A percentile compares a stretch with the other conserved stretches of the same genome.
phyloP scores from a whole-genome alignment of 768 basidiomycete species.

The Tulasnella sp. region DNA sequence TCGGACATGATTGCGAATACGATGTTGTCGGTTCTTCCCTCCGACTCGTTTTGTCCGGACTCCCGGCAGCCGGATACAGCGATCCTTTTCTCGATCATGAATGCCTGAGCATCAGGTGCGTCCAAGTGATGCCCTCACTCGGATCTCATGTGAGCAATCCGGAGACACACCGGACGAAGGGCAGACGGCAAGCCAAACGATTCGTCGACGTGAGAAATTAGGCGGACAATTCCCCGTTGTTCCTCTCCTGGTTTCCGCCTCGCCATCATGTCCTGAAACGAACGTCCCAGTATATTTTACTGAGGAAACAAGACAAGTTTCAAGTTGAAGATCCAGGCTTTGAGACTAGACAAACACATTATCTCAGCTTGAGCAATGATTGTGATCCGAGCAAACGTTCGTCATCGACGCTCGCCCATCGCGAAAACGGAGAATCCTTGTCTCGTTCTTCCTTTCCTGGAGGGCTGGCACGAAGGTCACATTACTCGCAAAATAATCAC shows the following conservation, averaged over 20 bases:
- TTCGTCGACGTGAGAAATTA: background rate
- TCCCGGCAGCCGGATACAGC: background rate
- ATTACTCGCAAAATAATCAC: background rate
- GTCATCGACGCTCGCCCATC: background rate
- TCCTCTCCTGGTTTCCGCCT: background rate
- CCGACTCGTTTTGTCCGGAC: background rate
- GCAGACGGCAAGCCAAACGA: background rate
- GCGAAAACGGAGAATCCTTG: background rate
- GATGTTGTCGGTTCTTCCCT: background rate
- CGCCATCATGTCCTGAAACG: background rate
- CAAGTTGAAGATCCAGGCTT: too few relatives aligned
- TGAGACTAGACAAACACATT: too few relatives aligned
- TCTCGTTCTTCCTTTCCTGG: background rate
- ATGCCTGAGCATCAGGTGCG: too few relatives aligned
- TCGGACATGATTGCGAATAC: background rate
- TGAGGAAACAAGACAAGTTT: too few relatives aligned
- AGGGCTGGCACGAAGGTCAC: background rate
- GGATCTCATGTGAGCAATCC: too few relatives aligned
- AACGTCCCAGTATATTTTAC: background rate
- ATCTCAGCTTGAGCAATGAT: background rate
- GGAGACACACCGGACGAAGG: background rate
- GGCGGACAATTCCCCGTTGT: background rate
- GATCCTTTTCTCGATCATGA: background rate
- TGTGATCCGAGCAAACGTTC: background rate
- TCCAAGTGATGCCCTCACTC: too few relatives aligned